Percentiles rank a stretch among this genome's conserved stretches.
These are phyloP conservation scores for Hericium coralloides DNA, from an alignment of 768 basidiomycete species.

Conservation along the genomic window DNA sequence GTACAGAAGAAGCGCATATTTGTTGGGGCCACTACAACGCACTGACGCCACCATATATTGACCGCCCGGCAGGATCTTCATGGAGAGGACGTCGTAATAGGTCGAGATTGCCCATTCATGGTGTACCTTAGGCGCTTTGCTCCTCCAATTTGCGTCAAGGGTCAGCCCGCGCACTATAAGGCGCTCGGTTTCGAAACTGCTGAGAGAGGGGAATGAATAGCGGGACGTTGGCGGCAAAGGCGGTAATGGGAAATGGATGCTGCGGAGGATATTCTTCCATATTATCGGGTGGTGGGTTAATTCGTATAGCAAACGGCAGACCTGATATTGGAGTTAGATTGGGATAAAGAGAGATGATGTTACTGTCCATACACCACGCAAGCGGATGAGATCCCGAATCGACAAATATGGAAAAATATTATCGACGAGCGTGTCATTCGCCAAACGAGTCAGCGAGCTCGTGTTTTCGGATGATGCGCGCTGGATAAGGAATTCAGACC, in stretches of 20 bases:
- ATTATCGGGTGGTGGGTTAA: constrained; percentile 12
- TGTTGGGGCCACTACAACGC: constrained; percentile 1
- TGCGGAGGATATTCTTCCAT: constrained; percentile 13
- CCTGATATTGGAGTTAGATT: background rate
- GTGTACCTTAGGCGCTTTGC: constrained; percentile 6
- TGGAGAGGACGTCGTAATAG: constrained; percentile 7
- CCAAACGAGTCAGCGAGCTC: background rate
- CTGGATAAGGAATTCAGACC: background rate
- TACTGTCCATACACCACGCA: constrained; percentile 6
- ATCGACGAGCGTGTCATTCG: constrained; percentile 12
- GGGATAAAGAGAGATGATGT: background rate
- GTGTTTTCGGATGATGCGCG: background rate
- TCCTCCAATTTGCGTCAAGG: constrained; percentile 14
- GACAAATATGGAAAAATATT: constrained; percentile 9
- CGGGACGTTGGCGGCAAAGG: constrained; percentile 11
- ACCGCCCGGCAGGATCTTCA: constrained; percentile 15
- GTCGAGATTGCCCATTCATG: constrained; percentile 6
- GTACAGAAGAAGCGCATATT: constrained; percentile 9
- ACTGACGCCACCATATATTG: constrained; percentile 12
- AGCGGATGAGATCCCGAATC: constrained; percentile 12
- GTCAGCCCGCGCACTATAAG: constrained; percentile 10
- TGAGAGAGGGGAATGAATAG: constrained; percentile 9
- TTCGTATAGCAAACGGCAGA: constrained; percentile 9
- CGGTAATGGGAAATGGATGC: constrained; percentile 11
- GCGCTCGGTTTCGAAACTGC: constrained; percentile 13